Evolutionary conservation across 495 filamentous ascomycete species (phyloP).

Genomic region (Entonaema liquescens): DNA sequence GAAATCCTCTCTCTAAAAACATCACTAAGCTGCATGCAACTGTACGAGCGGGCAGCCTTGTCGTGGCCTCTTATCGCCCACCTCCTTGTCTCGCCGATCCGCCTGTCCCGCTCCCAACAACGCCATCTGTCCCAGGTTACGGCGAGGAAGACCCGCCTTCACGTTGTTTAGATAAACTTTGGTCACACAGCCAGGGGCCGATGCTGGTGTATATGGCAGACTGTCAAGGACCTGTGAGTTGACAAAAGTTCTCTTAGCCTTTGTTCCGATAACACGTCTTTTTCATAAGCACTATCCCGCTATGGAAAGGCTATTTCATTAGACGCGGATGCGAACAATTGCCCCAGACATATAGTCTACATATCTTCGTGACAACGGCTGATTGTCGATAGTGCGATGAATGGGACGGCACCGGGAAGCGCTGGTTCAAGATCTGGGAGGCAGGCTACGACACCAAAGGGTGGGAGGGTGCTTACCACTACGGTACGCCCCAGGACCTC

Average conservation of each 20-base stretch:
- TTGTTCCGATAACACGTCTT: too few relatives aligned
- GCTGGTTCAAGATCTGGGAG: slow-evolving; percentile 60
- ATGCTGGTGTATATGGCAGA: not conserved
- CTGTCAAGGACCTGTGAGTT: not conserved
- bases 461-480: slow-evolving; percentile 28
- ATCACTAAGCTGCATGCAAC: not conserved
- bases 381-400: slow-evolving; percentile 35
- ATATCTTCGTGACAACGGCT: not conserved
- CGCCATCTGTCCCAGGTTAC: not conserved
- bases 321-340: not conserved
- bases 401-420: slow-evolving; percentile 48
- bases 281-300: too few relatives aligned
- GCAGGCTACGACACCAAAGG: slow-evolving; percentile 42
- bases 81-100: not conserved
- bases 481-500: slow-evolving; percentile 10
- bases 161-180: not conserved
- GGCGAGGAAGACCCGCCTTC: not conserved
- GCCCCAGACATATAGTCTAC: not conserved
- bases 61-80: not conserved
- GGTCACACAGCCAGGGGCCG: not conserved
- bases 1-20: not conserved
- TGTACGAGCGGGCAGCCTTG: not conserved
- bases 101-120: not conserved
- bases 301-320: too few relatives aligned
- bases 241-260: too few relatives aligned